Base-by-base conservation (phyloP, 2,329 filamentous ascomycete genomes). In the Seiridium unicorne region DNA sequence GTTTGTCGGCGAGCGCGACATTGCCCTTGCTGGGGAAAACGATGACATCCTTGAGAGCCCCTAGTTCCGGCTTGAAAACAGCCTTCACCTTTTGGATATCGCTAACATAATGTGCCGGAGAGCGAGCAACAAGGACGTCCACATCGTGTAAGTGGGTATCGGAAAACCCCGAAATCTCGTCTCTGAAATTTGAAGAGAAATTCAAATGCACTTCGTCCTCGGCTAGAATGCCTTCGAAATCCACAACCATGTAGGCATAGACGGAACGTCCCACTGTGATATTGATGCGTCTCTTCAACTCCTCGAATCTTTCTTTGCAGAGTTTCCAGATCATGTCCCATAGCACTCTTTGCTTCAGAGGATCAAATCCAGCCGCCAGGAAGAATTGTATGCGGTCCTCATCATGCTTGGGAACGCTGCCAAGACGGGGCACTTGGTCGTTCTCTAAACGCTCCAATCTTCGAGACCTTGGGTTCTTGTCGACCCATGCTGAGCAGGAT, bases 11-110 rank as follows among this genome's bases (percentile, higher is more conserved):
- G 0, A 93, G 79, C 0, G 90, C 84, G 0, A 74, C 76, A 34
- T 81, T 69, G 0, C 90, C 90, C 61, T 82, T 84, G 0, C 78
- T 79, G 0, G 91, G 81, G 65, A 98, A 97, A 0, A 97, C 82
- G 11, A 95, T 81, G 1, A 97, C 87, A 66, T 97, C 89, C 62
- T 89, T 89, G 0, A 97, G 73, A 2, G 85, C 83, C 3, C 87
- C 84, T 0, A 94, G 75, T 47, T 87, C 80, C 0, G 81, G 79
- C n/a, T 77, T 81, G 61, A 82, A 85, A 0, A 88, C 84, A 0
- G 80, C 83, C 44, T 74, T 80, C 6, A 89, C 88, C 59, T 83
- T 89, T 66, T 93, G 91, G 0, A 94, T 86, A 62, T 95, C 91
- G 35, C 87, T 91, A 0, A 81, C 78, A 31, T 88, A 84, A 67